These are phyloP conservation scores for Austroboletus festivus DNA, from an alignment of 768 basidiomycete species.

Conservation along the genomic window DNA sequence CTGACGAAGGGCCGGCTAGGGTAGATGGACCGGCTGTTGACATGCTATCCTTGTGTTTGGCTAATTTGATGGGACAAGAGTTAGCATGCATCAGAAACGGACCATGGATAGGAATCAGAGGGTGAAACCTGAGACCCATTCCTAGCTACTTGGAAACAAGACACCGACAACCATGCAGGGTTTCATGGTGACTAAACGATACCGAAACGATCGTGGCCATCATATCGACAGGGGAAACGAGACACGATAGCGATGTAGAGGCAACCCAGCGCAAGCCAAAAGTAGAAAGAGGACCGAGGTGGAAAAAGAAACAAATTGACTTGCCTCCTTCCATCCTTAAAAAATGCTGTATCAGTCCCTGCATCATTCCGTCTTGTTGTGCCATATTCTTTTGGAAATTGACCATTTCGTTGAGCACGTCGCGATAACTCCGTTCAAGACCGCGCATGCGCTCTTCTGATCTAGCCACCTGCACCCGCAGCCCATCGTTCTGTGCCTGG, in stretches of 20 bases:
- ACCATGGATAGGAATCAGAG: too few species aligned
- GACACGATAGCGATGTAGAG: too few species aligned
- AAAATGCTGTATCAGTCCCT: constrained; percentile 78
- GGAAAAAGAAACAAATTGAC: constrained; percentile 20
- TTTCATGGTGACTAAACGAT: too few species aligned
- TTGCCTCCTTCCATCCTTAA: constrained; percentile 64
- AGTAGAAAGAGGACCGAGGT: not conserved
- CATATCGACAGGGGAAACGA: too few species aligned
- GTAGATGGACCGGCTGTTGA: constrained; percentile 14
- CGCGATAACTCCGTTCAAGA: constrained; percentile 63
- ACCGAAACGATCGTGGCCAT: too few species aligned
- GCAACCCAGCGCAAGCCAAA: too few species aligned
- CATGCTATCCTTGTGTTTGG: constrained; percentile 23
- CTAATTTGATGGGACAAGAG: constrained; percentile 6
- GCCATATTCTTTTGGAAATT: constrained; percentile 72
- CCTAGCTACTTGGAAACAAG: too few species aligned
- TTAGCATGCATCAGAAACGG: constrained; percentile 5
- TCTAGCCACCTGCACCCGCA: constrained; percentile 29
- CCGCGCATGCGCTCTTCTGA: constrained; percentile 54
- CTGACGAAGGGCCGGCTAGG: constrained; percentile 5
- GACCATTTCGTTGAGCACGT: constrained; percentile 68
- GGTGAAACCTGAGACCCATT: too few species aligned
- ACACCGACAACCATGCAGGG: too few species aligned
- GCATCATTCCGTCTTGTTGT: constrained; percentile 82
- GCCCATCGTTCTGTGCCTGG: constrained; percentile 28